Percentiles rank a stretch among this genome's conserved stretches.
phyloP scores from a whole-genome alignment of 2,329 filamentous ascomycete genomes.

The Ophiosphaerella korrae region DNA sequence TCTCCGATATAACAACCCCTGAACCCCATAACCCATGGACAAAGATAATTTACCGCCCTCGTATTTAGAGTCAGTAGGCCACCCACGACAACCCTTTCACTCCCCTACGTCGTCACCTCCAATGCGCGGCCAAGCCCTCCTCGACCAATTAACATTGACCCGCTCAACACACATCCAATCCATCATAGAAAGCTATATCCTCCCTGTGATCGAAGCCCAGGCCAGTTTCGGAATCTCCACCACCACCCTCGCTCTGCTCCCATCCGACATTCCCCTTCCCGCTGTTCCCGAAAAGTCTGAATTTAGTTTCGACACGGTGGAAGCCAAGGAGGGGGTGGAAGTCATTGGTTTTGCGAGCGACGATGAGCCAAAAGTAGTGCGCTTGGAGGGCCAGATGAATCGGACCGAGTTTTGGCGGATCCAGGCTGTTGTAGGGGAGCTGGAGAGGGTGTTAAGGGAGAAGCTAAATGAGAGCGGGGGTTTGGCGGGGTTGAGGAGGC shows the following conservation, averaged over 20 bases:
- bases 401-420: slow-evolving; percentile 52
- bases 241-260: slow-evolving; percentile 52
- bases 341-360: slow-evolving; percentile 49
- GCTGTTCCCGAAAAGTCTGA: slow-evolving; percentile 32
- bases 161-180: slow-evolving; percentile 49
- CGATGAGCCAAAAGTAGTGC: slow-evolving; percentile 48
- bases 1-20: background rate
- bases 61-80: slow-evolving; percentile 10
- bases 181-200: slow-evolving; percentile 48
- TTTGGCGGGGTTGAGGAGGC: slow-evolving; percentile 5
- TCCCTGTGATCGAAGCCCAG: slow-evolving; percentile 49
- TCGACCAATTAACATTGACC: slow-evolving; percentile 45
- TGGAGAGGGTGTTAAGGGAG: slow-evolving; percentile 43
- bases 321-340: slow-evolving; percentile 29
- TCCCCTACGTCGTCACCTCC: slow-evolving; percentile 8
- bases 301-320: slow-evolving; percentile 33
- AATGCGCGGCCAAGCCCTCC: slow-evolving; percentile 32
- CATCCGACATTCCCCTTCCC: slow-evolving; percentile 47
- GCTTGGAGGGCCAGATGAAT: slow-evolving; percentile 48
- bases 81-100: background rate
- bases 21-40: slow-evolving; percentile 14
- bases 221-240: slow-evolving; percentile 50
- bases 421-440: slow-evolving; percentile 47
- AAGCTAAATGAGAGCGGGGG: slow-evolving; percentile 33
- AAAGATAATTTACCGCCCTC: slow-evolving; percentile 9